Conservation (phyloP, 306 rosid species). For the Parietaria judaica region DNA sequence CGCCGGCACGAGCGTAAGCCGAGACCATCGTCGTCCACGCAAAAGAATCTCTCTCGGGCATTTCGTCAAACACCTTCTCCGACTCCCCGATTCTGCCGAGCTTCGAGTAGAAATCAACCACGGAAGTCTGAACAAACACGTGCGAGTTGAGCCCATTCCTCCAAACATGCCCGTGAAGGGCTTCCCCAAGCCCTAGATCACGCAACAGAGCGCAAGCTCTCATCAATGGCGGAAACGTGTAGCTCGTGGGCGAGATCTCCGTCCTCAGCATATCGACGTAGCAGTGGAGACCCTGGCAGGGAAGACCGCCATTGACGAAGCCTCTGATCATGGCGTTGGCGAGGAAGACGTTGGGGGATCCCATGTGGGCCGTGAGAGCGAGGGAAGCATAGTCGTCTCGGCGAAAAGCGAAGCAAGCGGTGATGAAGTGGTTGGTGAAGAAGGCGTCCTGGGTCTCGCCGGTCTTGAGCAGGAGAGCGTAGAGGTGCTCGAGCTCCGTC, state of each 20-base stretch:
- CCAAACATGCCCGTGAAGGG: constrained; percentile 59
- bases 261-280: constrained; percentile 38
- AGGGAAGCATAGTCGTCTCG: constrained; percentile 24
- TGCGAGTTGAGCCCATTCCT: constrained; percentile 47
- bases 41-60: constrained; percentile 52
- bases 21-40: constrained; percentile 71
- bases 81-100: constrained; percentile 26
- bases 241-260: constrained; percentile 47
- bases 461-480: constrained; percentile 50
- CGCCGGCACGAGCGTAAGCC: constrained; percentile 34
- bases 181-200: constrained; percentile 31
- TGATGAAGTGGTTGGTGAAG: constrained; percentile 27
- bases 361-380: constrained; percentile 44
- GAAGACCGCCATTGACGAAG: constrained; percentile 32
- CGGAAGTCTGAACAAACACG: constrained; percentile 61
- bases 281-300: constrained; percentile 34
- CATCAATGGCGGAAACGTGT: constrained; percentile 53
- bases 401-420: constrained; percentile 15
- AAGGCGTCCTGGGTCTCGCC: constrained; percentile 39
- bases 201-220: constrained; percentile 44
- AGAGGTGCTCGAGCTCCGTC: constrained; percentile 39
- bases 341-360: constrained; percentile 49
- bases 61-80: constrained; percentile 54
- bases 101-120: constrained; percentile 55
- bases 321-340: constrained; percentile 61